Evolutionary conservation across 345 rosid genomes (phyloP).

Genomic region (Salix udensis): DNA sequence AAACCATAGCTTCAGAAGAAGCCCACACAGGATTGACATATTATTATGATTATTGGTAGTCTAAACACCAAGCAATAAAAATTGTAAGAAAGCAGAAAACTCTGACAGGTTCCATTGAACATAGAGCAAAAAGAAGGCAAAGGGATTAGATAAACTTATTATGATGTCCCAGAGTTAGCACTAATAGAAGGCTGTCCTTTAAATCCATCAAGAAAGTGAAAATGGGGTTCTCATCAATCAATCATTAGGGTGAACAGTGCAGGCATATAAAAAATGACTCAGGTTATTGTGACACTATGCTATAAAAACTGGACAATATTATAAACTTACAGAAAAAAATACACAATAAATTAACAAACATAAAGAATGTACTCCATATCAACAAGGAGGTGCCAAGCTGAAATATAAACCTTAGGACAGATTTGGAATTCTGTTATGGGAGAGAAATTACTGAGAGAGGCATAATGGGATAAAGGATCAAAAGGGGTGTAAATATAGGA

Average conservation of each 20-base stretch:
- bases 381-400: not conserved
- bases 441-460: not conserved
- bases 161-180: not conserved
- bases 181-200: not conserved
- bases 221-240: not conserved
- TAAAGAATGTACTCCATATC: not conserved
- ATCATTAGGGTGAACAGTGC: not conserved
- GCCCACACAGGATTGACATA: not conserved
- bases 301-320: not conserved
- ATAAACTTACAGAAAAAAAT: not conserved
- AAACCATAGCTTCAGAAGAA: slow-evolving; percentile 4
- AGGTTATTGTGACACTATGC: not conserved
- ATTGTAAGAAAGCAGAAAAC: not conserved
- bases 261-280: not conserved
- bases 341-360: not conserved
- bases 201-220: not conserved
- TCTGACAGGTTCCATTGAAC: not conserved
- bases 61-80: not conserved
- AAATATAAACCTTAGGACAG: not conserved
- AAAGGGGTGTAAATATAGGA: no score
- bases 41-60: not conserved
- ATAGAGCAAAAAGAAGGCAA: not conserved
- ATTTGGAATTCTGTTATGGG: not conserved
- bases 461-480: no score
- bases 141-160: not conserved